These are phyloP conservation scores for Plasmodium berghei DNA, from an alignment of 169 alveolate genomes.

Conservation along the genomic window DNA sequence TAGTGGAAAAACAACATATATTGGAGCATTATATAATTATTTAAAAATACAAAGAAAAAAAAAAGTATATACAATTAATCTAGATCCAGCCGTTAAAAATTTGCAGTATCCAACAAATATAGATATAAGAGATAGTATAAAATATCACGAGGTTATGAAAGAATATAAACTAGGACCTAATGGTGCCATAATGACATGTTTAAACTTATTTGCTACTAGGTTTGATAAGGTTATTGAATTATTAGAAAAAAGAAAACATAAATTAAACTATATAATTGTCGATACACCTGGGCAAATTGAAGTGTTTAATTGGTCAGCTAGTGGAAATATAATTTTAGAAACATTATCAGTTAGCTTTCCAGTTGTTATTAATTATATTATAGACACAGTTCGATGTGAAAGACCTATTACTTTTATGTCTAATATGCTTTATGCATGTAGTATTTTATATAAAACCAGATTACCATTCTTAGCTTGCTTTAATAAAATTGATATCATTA, in stretches of 20 bases:
- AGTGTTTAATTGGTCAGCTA: slow-evolving; percentile 98
- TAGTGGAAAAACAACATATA: slow-evolving; percentile 96
- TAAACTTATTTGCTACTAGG: slow-evolving; percentile 96
- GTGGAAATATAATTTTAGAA: slow-evolving; percentile 97
- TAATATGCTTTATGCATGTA: slow-evolving; percentile 97
- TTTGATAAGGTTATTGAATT: slow-evolving; percentile 94
- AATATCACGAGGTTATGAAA: slow-evolving; percentile 96
- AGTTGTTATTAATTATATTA: slow-evolving; percentile 92
- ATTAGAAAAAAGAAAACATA: slow-evolving; percentile 88
- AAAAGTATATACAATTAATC: slow-evolving; percentile 95
- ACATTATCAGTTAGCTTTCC: slow-evolving; percentile 95
- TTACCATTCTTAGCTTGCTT: slow-evolving; percentile 95
- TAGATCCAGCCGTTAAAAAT: slow-evolving; percentile 98
- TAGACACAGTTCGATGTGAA: slow-evolving; percentile 96
- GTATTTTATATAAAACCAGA: slow-evolving; percentile 95
- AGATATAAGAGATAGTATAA: slow-evolving; percentile 97
- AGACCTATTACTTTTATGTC: slow-evolving; percentile 98
- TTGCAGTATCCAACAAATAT: slow-evolving; percentile 55
- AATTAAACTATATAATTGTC: slow-evolving; percentile 93
- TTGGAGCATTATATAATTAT: slow-evolving; percentile 86
- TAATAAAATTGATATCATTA: slow-evolving; percentile 94
- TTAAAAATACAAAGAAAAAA: slow-evolving; percentile 83
- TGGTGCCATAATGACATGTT: slow-evolving; percentile 98
- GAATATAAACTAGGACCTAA: slow-evolving; percentile 97
- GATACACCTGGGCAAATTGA: slow-evolving; percentile 99